Evolutionary conservation across 2,329 filamentous ascomycete genomes (phyloP).

Genomic region (Penicillium sp.): DNA sequence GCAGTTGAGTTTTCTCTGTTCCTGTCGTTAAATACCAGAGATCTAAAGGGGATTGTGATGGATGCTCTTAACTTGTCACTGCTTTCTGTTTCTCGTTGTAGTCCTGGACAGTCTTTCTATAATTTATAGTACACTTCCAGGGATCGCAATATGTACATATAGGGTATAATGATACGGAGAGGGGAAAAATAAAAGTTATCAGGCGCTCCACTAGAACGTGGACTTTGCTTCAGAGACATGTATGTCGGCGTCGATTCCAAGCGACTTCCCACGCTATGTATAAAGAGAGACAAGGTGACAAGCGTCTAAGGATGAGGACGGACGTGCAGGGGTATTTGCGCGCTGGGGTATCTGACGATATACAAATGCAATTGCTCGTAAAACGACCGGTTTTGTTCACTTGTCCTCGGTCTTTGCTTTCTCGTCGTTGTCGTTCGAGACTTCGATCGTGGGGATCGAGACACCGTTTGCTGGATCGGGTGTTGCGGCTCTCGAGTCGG

Average conservation of each 20-base stretch:
- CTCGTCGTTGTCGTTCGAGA: slow-evolving; percentile 16
- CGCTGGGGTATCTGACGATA: slow-evolving; percentile 6
- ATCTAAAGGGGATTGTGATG: not conserved
- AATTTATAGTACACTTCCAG: not conserved
- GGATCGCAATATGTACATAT: not conserved
- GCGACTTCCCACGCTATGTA: not conserved
- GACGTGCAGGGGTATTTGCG: slow-evolving; percentile 2
- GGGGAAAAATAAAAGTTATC: not conserved
- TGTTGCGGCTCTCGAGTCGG: not conserved
- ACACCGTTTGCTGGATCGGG: not conserved
- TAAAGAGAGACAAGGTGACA: not conserved
- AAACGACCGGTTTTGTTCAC: not conserved
- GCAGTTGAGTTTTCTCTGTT: not conserved
- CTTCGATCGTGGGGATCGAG: slow-evolving; percentile 22
- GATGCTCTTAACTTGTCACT: not conserved
- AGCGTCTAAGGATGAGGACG: not conserved
- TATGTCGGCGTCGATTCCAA: not conserved
- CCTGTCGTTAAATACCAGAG: not conserved
- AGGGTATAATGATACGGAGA: not conserved
- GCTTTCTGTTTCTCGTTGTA: not conserved
- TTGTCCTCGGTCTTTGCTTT: no score
- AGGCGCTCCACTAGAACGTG: not conserved
- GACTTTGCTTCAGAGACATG: not conserved
- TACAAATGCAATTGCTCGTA: slow-evolving; percentile 4
- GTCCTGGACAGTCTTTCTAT: not conserved